Percentiles rank a stretch among this genome's conserved stretches.
These are phyloP conservation scores for Astrephomene gubernaculifera DNA, from an alignment of 139 green algal genomes.

Conservation along the genomic window DNA sequence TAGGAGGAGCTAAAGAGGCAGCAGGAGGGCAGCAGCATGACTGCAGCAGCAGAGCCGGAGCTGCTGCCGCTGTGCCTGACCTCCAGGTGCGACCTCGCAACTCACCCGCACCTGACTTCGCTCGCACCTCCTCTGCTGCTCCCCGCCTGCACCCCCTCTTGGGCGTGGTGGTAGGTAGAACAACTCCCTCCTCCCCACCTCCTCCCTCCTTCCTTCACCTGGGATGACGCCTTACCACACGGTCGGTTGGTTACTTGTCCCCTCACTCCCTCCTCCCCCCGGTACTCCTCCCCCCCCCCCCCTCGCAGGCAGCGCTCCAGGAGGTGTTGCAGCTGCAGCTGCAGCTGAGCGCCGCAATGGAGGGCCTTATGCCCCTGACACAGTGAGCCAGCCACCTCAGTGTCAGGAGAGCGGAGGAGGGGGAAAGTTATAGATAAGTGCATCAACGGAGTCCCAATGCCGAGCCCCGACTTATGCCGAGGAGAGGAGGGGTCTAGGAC, in stretches of 20 bases:
- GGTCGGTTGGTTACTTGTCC: no score
- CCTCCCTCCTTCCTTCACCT: no score
- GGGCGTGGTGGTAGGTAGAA: neutral
- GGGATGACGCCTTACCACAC: no score
- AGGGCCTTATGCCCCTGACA: no score
- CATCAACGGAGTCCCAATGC: no score
- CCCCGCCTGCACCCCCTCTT: neutral
- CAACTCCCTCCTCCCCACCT: neutral
- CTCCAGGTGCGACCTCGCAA: neutral
- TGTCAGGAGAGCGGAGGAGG: no score
- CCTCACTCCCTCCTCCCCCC: neutral
- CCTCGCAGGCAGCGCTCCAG: neutral
- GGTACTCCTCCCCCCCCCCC: neutral
- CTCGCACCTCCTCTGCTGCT: neutral
- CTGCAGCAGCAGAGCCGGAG: neutral
- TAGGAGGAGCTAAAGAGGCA: no score
- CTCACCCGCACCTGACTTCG: neutral
- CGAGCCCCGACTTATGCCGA: no score
- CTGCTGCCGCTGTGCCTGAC: neutral
- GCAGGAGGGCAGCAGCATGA: neutral
- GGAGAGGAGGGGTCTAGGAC: no score
- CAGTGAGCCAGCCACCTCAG: no score
- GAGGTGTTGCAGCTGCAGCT: slow-evolving; percentile 24
- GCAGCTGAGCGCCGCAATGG: slow-evolving; percentile 9
- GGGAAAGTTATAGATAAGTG: no score